Evolutionary conservation across 2,329 filamentous ascomycete genomes (phyloP).

Genomic region (Penicillium concentricum): DNA sequence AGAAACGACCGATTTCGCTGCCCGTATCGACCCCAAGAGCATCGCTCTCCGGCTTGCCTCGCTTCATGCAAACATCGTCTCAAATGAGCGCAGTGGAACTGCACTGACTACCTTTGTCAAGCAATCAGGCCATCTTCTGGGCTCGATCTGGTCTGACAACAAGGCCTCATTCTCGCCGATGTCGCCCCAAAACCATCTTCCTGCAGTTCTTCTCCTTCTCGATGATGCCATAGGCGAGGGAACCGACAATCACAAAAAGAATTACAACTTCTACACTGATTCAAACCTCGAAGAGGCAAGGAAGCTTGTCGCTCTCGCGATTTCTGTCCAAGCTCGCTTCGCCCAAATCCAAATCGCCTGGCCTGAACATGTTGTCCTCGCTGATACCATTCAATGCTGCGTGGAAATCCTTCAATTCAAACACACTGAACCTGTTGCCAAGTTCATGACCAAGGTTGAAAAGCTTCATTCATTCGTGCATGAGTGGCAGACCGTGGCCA

Average conservation of each 20-base stretch:
- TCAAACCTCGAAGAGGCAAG: conserved; percentile 73
- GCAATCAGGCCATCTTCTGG: conserved; percentile 36
- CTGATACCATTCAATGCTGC: conserved; percentile 74
- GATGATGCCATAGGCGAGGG: conserved; percentile 59
- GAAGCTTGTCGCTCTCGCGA: conserved; percentile 67
- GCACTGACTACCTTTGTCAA: conserved; percentile 37
- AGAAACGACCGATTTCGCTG: conserved; percentile 25
- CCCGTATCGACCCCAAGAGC: conserved; percentile 48
- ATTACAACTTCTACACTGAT: conserved; percentile 89
- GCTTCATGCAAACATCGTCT: conserved; percentile 54
- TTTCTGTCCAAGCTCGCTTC: conserved; percentile 70
- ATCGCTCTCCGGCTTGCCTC: conserved; percentile 62
- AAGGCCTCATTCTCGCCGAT: conserved; percentile 24
- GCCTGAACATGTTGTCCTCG: conserved; percentile 75
- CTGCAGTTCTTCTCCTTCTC: conserved; percentile 65
- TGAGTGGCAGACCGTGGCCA: conserved; percentile 94
- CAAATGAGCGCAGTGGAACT: conserved; percentile 27
- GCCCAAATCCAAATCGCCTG: conserved; percentile 62
- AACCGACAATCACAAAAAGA: conserved; percentile 39
- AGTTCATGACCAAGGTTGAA: conserved; percentile 81
- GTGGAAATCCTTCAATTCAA: conserved; percentile 72
- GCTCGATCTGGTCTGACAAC: conserved; percentile 32
- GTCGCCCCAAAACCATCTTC: conserved; percentile 57
- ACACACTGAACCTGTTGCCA: conserved; percentile 80
- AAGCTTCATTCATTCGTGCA: conserved; percentile 81